Percentiles rank a stretch among this genome's conserved stretches.
Conservation (phyloP, 371 early-diverging fungal genomes). For the Zopfochytrium polystomum region DNA sequence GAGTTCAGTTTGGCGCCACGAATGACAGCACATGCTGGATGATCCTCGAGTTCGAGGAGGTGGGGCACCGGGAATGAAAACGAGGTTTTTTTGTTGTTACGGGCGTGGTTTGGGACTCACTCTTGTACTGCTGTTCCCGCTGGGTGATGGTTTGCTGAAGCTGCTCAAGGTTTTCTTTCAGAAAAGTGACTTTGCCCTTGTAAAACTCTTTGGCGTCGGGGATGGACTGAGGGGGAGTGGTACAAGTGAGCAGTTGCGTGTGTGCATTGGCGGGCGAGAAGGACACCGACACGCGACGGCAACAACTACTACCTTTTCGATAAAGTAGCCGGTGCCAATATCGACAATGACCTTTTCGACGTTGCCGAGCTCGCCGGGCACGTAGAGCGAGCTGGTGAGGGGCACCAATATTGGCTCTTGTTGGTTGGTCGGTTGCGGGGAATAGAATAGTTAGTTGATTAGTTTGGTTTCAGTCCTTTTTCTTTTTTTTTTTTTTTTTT, state of each 20-base stretch:
- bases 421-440: no score
- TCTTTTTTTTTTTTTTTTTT: no score
- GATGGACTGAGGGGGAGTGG: constrained; percentile 48
- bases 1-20: no score
- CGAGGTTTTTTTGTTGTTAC: no score
- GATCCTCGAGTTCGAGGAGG: no score
- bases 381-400: constrained; percentile 67
- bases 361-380: constrained; percentile 81
- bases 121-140: constrained; percentile 70
- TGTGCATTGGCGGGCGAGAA: not conserved
- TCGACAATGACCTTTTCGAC: constrained; percentile 87
- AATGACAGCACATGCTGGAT: no score
- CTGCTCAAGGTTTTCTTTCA: constrained; percentile 69
- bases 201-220: constrained; percentile 76
- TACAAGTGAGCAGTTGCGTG: not conserved
- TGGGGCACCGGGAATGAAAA: no score
- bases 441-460: not conserved
- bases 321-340: constrained; percentile 93
- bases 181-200: constrained; percentile 67
- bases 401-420: constrained; percentile 60
- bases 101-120: no score
- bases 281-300: not conserved
- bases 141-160: constrained; percentile 72
- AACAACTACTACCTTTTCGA: constrained; percentile 75
- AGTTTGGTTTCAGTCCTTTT: no score